Percentiles rank a stretch among this genome's conserved stretches.
Conservation (phyloP, 345 rosid genomes). For the Ricinus communis region DNA sequence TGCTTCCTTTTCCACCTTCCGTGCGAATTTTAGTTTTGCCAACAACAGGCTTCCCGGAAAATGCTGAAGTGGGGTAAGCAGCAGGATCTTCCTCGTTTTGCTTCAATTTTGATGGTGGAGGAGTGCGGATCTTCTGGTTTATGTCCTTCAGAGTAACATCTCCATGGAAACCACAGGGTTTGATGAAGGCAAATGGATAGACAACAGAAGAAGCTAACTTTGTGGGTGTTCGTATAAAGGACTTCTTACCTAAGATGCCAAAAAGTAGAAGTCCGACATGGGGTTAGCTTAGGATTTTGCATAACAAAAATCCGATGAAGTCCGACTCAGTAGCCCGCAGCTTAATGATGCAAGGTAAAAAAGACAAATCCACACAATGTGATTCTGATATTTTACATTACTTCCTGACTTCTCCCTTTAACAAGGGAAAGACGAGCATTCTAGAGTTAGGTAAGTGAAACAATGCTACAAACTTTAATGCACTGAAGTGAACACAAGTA, state of each 20-base stretch:
- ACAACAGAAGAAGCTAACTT: constrained; percentile 75
- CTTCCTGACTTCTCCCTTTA: not conserved
- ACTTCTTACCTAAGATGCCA: constrained; percentile 59
- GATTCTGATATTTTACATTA: not conserved
- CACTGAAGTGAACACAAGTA: not conserved
- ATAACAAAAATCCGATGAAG: no score
- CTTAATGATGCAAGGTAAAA: not conserved
- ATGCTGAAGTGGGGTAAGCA: constrained; percentile 83
- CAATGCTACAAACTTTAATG: no score
- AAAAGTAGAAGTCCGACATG: constrained; percentile 8
- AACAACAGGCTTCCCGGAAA: constrained; percentile 98
- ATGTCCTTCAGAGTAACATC: constrained; percentile 95
- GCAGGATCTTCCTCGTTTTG: constrained; percentile 50
- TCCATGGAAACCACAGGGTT: constrained; percentile 87
- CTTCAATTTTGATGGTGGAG: constrained; percentile 58
- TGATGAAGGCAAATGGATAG: constrained; percentile 90
- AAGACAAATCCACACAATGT: not conserved
- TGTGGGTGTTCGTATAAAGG: constrained; percentile 58
- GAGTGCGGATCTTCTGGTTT: constrained; percentile 75
- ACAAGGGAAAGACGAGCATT: not conserved
- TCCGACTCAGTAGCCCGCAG: no score
- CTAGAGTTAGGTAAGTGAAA: not conserved
- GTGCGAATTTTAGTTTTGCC: constrained; percentile 96
- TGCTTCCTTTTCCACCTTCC: constrained; percentile 98
- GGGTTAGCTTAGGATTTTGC: not conserved